Evolutionary conservation across 129 eudicot species (phyloP).

Genomic region (Lactuca sativa): DNA sequence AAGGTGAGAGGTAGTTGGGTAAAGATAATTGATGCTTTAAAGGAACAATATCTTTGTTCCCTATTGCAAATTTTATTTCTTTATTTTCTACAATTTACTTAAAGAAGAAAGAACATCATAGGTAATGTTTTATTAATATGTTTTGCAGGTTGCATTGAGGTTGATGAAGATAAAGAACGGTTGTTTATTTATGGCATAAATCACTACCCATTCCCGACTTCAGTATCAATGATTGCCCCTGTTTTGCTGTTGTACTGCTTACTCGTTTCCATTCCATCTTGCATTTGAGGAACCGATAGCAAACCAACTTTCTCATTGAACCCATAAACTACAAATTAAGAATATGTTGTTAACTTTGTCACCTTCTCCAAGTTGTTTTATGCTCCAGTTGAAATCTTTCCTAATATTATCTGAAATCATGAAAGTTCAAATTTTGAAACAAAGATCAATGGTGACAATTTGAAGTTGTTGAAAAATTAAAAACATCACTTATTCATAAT

Average conservation of each 20-base stretch:
- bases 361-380: slow-evolving; percentile 92
- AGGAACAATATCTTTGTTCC: no score
- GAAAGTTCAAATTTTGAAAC: background rate
- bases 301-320: slow-evolving; percentile 93
- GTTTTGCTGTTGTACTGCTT: slow-evolving; percentile 95
- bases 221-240: slow-evolving; percentile 74
- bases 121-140: no score
- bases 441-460: background rate
- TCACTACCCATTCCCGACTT: slow-evolving; percentile 84
- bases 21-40: no score
- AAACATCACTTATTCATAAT: background rate
- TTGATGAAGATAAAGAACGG: no score
- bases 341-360: slow-evolving; percentile 91
- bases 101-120: no score
- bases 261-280: slow-evolving; percentile 72
- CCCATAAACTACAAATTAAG: slow-evolving; percentile 90
- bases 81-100: no score
- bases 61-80: no score
- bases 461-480: background rate
- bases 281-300: slow-evolving; percentile 78
- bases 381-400: slow-evolving; percentile 93
- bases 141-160: no score
- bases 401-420: slow-evolving; percentile 57
- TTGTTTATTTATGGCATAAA: no score
- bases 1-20: no score